phyloP scores from a whole-genome alignment of 202 grass and related monocot species.

The Zoysia matrella region DNA sequence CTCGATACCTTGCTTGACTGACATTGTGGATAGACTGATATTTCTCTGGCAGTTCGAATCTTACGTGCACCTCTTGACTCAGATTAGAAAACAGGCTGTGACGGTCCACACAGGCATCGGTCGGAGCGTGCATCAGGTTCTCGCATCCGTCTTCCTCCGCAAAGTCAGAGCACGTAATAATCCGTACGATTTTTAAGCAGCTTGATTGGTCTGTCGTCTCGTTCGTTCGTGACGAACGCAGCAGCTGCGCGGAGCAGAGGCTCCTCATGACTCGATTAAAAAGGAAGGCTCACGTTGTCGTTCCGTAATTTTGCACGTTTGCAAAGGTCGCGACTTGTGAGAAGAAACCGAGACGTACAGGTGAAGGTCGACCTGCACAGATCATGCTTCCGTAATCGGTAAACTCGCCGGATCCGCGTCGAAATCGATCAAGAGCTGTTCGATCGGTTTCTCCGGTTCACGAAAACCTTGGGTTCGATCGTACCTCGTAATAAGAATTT shows the following conservation, averaged over 20 bases:
- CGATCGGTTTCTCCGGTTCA: neutral
- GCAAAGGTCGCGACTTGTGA: neutral
- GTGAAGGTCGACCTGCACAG: neutral
- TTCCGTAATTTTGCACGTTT: slow-evolving; percentile 20
- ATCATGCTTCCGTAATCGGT: slow-evolving; percentile 35
- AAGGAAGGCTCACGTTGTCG: neutral
- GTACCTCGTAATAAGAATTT: neutral
- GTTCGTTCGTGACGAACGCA: neutral
- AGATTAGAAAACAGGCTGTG: neutral
- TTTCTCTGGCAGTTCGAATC: neutral
- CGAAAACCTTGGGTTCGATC: neutral
- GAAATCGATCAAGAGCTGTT: neutral
- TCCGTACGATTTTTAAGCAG: neutral
- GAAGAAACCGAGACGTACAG: neutral
- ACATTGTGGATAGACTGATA: slow-evolving; percentile 6
- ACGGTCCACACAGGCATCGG: neutral
- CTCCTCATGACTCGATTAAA: neutral
- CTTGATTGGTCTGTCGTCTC: neutral
- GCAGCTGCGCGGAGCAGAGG: neutral
- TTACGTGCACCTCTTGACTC: slow-evolving; percentile 10
- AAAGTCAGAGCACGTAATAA: slow-evolving; percentile 14
- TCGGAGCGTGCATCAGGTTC: neutral
- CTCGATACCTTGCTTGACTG: slow-evolving; percentile 28
- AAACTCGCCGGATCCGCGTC: neutral
- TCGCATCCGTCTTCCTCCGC: neutral